A percentile compares a stretch with the other conserved stretches of the same genome.
Conservation (phyloP, 2,329 filamentous ascomycete genomes). For the Cladosporium halotolerans region DNA sequence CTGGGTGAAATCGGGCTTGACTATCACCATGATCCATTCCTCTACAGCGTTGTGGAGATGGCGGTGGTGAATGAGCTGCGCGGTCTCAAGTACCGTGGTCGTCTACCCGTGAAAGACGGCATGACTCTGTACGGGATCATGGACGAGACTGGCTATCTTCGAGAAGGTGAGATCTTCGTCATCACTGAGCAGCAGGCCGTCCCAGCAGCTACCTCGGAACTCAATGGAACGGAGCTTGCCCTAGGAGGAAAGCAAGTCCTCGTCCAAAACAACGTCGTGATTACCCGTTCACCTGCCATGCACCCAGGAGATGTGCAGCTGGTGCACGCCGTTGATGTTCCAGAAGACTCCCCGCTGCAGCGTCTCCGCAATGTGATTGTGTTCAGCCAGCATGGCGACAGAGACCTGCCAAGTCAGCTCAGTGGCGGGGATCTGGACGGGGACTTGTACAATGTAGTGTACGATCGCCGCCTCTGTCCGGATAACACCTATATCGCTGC, state of each 20-base stretch:
- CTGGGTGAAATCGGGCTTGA: conserved; percentile 54
- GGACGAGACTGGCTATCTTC: conserved; percentile 67
- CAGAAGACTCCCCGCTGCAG: conserved; percentile 54
- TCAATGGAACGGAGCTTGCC: conserved; percentile 8
- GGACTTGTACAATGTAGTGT: conserved; percentile 75
- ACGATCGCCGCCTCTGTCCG: conserved; percentile 52
- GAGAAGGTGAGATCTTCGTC: conserved; percentile 63
- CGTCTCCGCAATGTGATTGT: conserved; percentile 66
- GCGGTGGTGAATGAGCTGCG: conserved; percentile 64
- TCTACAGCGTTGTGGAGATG: conserved; percentile 65
- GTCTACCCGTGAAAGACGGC: conserved; percentile 64
- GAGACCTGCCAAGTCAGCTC: conserved; percentile 72
- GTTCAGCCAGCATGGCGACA: conserved; percentile 63
- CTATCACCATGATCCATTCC: conserved; percentile 62
- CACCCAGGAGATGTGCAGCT: conserved; percentile 76
- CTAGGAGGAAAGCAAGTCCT: conserved; percentile 26
- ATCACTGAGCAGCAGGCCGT: conserved; percentile 41
- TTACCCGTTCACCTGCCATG: conserved; percentile 74
- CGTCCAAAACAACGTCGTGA: conserved; percentile 45
- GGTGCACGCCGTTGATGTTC: conserved; percentile 54
- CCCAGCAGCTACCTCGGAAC: background rate
- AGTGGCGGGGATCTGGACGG: conserved; percentile 81
- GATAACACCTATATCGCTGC: conserved; percentile 50
- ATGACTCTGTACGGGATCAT: conserved; percentile 75
- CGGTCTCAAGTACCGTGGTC: conserved; percentile 69